These are phyloP conservation scores for Volvariella volvacea DNA, from an alignment of 1,284 basidiomycete genomes.

Conservation along the genomic window DNA sequence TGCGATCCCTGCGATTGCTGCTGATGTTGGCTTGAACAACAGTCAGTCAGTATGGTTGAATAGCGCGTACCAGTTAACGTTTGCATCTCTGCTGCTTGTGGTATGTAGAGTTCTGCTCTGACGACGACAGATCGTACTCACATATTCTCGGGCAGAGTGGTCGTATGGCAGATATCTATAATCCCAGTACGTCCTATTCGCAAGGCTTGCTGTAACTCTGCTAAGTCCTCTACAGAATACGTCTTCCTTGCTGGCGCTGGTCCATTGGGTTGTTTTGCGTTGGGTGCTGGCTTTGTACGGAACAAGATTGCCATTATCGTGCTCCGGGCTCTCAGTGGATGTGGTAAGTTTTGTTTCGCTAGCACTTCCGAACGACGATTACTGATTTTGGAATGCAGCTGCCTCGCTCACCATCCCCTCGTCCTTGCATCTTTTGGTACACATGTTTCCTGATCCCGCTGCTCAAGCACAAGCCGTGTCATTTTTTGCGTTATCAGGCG, in stretches of 20 bases:
- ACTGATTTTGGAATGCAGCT: constrained; percentile 7
- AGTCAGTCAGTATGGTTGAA: constrained; percentile 26
- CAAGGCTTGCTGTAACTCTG: not conserved
- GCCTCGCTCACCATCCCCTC: constrained; percentile 27
- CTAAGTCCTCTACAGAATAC: constrained; percentile 11
- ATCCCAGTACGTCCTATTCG: constrained; percentile 21
- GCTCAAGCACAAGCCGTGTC: constrained; percentile 29
- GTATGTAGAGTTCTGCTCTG: constrained; percentile 14
- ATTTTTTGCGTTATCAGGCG: constrained; percentile 25
- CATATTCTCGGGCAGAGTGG: constrained; percentile 20
- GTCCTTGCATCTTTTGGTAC: constrained; percentile 30
- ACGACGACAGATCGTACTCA: not conserved
- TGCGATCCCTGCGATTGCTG: constrained; percentile 22
- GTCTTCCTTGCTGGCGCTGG: constrained; percentile 21
- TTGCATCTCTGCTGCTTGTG: constrained; percentile 25
- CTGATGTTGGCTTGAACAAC: constrained; percentile 15
- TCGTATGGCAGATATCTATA: constrained; percentile 26
- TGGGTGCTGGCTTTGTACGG: constrained; percentile 23
- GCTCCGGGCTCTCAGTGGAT: constrained; percentile 26
- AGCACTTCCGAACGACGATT: not conserved
- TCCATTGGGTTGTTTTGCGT: constrained; percentile 20
- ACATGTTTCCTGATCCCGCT: constrained; percentile 26
- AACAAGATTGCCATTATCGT: constrained; percentile 24
- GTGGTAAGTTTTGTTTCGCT: constrained; percentile 13
- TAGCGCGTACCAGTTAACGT: constrained; percentile 30